phyloP scores from a whole-genome alignment of 768 basidiomycete species.

The Kwoniella heveanensis region DNA sequence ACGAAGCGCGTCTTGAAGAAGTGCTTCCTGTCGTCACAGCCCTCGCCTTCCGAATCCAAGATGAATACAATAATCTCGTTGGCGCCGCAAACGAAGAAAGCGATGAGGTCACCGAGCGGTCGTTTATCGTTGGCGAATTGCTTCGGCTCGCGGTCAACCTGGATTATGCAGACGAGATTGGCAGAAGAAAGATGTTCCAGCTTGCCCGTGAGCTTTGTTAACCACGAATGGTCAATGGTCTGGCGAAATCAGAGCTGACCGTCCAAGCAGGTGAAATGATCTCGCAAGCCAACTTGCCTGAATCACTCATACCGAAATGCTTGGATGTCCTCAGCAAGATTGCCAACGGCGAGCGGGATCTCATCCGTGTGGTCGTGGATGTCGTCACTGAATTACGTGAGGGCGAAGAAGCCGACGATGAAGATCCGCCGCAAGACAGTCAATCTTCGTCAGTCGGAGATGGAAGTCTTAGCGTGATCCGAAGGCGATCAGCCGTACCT shows the following conservation, averaged over 20 bases:
- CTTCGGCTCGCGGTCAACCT: slow-evolving; percentile 74
- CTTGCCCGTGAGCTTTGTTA: slow-evolving; percentile 72
- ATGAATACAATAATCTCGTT: slow-evolving; percentile 67
- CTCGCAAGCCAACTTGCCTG: slow-evolving; percentile 69
- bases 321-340: slow-evolving; percentile 79
- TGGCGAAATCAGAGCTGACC: no score
- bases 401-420: slow-evolving; percentile 40
- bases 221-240: no score
- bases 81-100: slow-evolving; percentile 52
- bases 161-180: slow-evolving; percentile 91
- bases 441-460: slow-evolving; percentile 54
- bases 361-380: slow-evolving; percentile 86
- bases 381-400: slow-evolving; percentile 79
- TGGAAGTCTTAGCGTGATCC: slow-evolving; percentile 4
- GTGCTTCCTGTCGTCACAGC: slow-evolving; percentile 80
- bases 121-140: slow-evolving; percentile 78
- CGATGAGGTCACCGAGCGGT: slow-evolving; percentile 57
- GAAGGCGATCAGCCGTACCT: slow-evolving; percentile 17
- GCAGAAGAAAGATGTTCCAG: slow-evolving; percentile 80
- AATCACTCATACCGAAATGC: slow-evolving; percentile 69
- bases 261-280: slow-evolving; percentile 89
- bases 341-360: slow-evolving; percentile 73
- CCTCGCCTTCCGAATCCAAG: slow-evolving; percentile 74
- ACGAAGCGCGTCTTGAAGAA: slow-evolving; percentile 67
- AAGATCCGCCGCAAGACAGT: slow-evolving; percentile 51